These are phyloP conservation scores for Stephanodiscus minutulus DNA, from an alignment of 108 stramenopile species.

Conservation along the genomic window DNA sequence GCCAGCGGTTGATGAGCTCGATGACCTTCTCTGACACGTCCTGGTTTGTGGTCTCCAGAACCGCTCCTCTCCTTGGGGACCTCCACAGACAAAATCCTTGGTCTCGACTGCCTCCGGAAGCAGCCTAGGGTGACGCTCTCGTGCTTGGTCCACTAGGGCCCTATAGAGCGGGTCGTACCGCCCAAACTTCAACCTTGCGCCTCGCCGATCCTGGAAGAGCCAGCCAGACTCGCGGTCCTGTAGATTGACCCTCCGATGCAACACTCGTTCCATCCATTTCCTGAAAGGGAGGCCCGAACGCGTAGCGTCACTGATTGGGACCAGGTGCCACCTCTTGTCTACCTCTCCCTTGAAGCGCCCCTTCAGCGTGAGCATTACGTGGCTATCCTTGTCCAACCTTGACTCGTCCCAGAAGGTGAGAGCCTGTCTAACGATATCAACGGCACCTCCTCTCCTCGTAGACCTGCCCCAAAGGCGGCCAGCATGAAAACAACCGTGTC, in stretches of 20 bases:
- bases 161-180: background rate
- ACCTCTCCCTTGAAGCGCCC: slow-evolving; percentile 24
- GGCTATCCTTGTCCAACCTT: background rate
- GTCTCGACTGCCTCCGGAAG: background rate
- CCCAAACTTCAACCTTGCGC: background rate
- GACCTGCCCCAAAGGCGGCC: background rate
- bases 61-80: background rate
- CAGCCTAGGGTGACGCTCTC: background rate
- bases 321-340: slow-evolving; percentile 7
- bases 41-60: no score
- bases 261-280: background rate
- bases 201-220: background rate
- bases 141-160: background rate
- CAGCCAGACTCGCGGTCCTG: background rate
- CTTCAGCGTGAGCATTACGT: slow-evolving; percentile 17
- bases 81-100: background rate
- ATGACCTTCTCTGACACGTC: no score
- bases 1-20: no score
- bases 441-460: slow-evolving; percentile 13
- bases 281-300: background rate
- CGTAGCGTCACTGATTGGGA: slow-evolving; percentile 7
- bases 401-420: slow-evolving; percentile 23
- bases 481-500: slow-evolving; percentile 1
- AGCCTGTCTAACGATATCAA: slow-evolving; percentile 16
- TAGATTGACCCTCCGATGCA: background rate